Evolutionary conservation across 306 rosid species (phyloP), one percentile per base, ranked within the genome.

Genomic region (Citrullus mucosospermus): DNA sequence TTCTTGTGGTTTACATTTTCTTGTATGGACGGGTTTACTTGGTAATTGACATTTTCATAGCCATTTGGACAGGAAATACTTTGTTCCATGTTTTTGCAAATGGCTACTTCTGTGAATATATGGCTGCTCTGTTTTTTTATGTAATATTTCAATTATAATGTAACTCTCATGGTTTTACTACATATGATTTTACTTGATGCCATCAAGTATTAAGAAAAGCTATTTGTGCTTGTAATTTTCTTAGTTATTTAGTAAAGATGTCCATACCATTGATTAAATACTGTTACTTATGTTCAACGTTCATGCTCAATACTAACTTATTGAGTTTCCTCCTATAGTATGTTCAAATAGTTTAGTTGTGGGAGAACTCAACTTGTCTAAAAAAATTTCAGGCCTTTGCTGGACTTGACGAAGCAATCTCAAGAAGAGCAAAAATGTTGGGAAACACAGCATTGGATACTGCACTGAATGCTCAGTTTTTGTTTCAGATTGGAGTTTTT

Each of bases 401-500:
- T 57, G 98, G 99, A 85, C 87, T 91, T 74, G 99, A 92, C 80
- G 86, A 86, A 80, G 48, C 76, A 73, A 87, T 95, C 81, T 86
- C 96, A 4, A 53, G 17, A 5, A 1, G 78, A 83, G 98, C 97
- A 78, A 84, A 78, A 83, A 1, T 61, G 67, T 22, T 48, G 84
- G 99, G 99, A 81, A 95, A 85, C 88, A 88, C 93, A 70, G 93
- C 99, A 78, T 84, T 92, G 75, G 79, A 91, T 86, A 91, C 97
- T 9, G 99, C 89, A 86, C 71, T 95, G 81, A 95, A 95, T 92
- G 91, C 99, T 78, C 99, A 92, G 76, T 95, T 95, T 87, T 83
- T 95, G 89, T 93, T 95, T 32, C 99, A 95, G 89, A 95, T 95
- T 85, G 96, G 99, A 65, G 86, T 95, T 80, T 95, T 95, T 77